Base-by-base conservation (phyloP, 225 moss, liverwort and hornwort species). In the Rhytidiadelphus loreus region DNA sequence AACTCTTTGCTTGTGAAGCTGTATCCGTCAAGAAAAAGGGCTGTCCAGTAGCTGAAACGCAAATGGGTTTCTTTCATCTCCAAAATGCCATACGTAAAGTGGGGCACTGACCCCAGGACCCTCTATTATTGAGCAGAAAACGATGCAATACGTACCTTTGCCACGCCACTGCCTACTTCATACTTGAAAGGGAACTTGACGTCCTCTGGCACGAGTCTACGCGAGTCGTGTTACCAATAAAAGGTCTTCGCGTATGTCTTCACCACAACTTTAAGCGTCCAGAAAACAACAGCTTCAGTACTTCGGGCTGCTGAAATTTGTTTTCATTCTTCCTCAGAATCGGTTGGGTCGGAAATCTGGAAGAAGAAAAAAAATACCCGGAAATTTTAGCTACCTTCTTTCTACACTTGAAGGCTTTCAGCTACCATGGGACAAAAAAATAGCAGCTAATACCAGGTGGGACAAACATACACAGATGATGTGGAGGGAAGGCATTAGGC, bases 71-170 rank as follows among this genome's bases (percentile, higher is more conserved):
- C 68, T 60, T 80, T 81, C 44, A 18, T 74, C 68, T 84, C 17
- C 61, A 28, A 68, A 33, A 32, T n/a, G 58, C 89, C 81, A 80
- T 26, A 12, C 69, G 91, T 32, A 81, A 80, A 84, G 73, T 11
- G 29, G 29, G 57, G n/a, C 21, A 39, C 18, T 48, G 86, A 35
- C 33, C 33, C 86, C 72, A 74, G 81, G 50, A 29, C 32, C 43
- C 91, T 89, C 87, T 61, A 89, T 89, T 91, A 89, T 91, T 91
- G 81, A 87, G 89, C 35, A 37, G 75, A 87, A 89, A 89, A 80
- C 26, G 73, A 64, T 30, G 37, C 13, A 69, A 62, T 43, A 20
- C 57, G 72, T 72, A 72, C 74, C 81, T 60, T 81, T 14, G 61
- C 61, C 81, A 60, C 60, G 52, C 88, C 63, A 61, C 41, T 41